Base-by-base conservation (phyloP, 768 basidiomycete genomes). In the Naganishia friedmannii region DNA sequence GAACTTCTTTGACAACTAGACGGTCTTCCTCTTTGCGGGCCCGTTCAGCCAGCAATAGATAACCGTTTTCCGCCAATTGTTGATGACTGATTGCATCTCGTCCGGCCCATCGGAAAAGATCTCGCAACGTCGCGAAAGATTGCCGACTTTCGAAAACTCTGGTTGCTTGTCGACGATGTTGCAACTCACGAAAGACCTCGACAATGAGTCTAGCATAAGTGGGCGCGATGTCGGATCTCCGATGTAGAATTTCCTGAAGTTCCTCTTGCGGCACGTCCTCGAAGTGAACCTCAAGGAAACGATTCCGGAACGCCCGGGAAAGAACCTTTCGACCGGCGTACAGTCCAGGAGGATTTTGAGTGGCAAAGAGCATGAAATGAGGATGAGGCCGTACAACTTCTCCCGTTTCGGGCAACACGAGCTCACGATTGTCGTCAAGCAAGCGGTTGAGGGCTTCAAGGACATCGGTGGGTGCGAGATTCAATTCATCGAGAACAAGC, bases 141-240 rank as follows among this genome's bases (percentile, higher is more conserved):
- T 95, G 90, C 81, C 94, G 97, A 77, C 93, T 95, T 82, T 99
- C 96, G 77, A 99, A 99, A 45, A 99, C 90, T 31, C 96, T 87
- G 45, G 90, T 86, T 0, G 89, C 86, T 79, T 97, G 94, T 8
- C 96, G 86, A 32, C 92, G 89, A 71, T 91, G 92, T 79, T 95
- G 93, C 3, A 99, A 84, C 78, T 98, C 94, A 55, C 85, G 88
- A 81, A 98, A 99, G 42, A 98, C 95, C 37, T 83, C 83, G 66
- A 98, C 94, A 63, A 98, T 97, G 72, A 87, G 87, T 75, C 90
- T 88, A 21, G 91, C 92, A 75, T 95, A 93, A 0, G 94, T 94
- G 0, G 93, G 95, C 0, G 96, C 91, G 66, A 98, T 97, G 58
- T 85, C 87, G 80, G 93, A 95, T 57, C 93, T 85, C 77, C 94